A percentile compares a stretch with the other conserved stretches of the same genome.
phyloP scores from a whole-genome alignment of 257 asterid species.

The Scutellaria barbata region DNA sequence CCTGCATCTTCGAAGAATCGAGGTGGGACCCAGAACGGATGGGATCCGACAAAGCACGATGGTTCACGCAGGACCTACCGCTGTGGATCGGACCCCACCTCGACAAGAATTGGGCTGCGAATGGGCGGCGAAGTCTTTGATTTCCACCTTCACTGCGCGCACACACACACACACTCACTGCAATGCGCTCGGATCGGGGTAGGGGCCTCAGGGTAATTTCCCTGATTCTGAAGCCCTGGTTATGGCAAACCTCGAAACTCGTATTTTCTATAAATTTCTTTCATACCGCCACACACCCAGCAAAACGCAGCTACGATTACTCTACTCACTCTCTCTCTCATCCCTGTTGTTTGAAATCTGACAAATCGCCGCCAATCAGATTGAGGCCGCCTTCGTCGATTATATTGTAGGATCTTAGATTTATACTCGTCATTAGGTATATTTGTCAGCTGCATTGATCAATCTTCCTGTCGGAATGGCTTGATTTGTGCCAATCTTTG shows the following conservation, averaged over 20 bases:
- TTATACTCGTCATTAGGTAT: slow-evolving; percentile 43
- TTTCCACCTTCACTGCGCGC: slow-evolving; percentile 18
- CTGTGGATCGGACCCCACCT: slow-evolving; percentile 26
- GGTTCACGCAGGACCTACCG: slow-evolving; percentile 21
- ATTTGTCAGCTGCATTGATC: slow-evolving; percentile 44
- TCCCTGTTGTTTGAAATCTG: slow-evolving; percentile 26
- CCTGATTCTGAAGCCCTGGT: slow-evolving; percentile 36
- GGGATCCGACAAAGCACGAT: slow-evolving; percentile 8
- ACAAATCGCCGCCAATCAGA: slow-evolving; percentile 31
- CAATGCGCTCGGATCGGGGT: background rate
- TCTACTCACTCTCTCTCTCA: background rate
- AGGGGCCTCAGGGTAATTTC: slow-evolving; percentile 41
- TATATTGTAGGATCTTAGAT: slow-evolving; percentile 19
- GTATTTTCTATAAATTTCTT: slow-evolving; percentile 45
- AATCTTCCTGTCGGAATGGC: slow-evolving; percentile 7
- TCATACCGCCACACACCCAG: background rate
- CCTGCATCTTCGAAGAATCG: slow-evolving; percentile 14
- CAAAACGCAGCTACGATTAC: slow-evolving; percentile 5
- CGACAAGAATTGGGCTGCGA: slow-evolving; percentile 26
- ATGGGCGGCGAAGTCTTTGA: slow-evolving; percentile 32
- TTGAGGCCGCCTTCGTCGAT: slow-evolving; percentile 10
- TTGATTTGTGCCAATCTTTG: slow-evolving; percentile 26
- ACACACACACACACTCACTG: too few species aligned
- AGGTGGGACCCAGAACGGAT: slow-evolving; percentile 36
- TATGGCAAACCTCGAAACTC: slow-evolving; percentile 26